phyloP scores from a whole-genome alignment of 345 rosid genomes.

The Moricandia moricandioides region DNA sequence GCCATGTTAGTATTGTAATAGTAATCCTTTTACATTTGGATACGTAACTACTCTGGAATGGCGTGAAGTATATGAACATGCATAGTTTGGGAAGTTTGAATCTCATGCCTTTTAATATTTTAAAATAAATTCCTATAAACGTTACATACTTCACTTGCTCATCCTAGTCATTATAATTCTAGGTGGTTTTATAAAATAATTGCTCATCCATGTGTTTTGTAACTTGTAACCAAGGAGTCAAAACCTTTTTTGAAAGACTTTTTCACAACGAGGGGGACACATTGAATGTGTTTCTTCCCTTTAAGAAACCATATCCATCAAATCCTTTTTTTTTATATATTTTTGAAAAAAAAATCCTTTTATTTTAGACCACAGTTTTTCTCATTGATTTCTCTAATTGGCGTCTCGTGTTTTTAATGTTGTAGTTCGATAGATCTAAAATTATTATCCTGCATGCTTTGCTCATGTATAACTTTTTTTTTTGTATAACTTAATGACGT shows the following conservation, averaged over 20 bases:
- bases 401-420: background rate
- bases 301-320: conserved; percentile 25
- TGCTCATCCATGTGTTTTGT: background rate
- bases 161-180: conserved; percentile 3
- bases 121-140: background rate
- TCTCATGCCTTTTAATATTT: background rate
- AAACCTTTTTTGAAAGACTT: background rate
- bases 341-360: background rate
- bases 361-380: background rate
- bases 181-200: conserved; percentile 3
- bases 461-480: background rate
- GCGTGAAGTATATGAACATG: conserved; percentile 15
- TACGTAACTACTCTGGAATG: conserved; percentile 22
- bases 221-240: background rate
- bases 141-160: conserved; percentile 12
- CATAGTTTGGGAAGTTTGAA: conserved; percentile 2
- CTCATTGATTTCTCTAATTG: background rate
- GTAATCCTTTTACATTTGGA: conserved; percentile 19
- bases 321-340: background rate
- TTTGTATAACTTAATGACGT: background rate
- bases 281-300: conserved; percentile 24
- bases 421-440: background rate
- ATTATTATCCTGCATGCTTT: background rate
- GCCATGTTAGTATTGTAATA: conserved; percentile 10
- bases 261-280: conserved; percentile 10